These are phyloP conservation scores for Dictyostelium brefeldianum DNA, from an alignment of 78 protist species.

Conservation along the genomic window DNA sequence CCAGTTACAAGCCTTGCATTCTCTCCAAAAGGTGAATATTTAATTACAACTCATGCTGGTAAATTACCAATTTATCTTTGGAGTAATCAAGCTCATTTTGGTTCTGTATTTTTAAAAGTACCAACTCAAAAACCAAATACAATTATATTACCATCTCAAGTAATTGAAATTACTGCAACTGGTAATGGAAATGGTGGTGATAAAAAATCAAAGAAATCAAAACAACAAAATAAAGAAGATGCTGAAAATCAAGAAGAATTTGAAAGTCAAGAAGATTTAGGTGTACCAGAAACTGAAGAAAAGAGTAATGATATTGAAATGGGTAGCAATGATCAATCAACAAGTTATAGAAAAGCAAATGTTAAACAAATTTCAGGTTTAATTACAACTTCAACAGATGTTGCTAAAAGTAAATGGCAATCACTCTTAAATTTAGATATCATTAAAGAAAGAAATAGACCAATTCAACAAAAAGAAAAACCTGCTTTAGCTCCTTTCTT, in stretches of 20 bases:
- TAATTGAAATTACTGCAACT: neutral
- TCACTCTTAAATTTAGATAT: constrained; percentile 65
- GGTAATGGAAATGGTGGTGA: too few species aligned
- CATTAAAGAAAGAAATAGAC: constrained; percentile 83
- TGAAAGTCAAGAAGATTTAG: neutral
- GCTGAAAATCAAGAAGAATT: constrained; percentile 19
- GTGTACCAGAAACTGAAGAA: neutral
- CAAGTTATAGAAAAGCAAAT: neutral
- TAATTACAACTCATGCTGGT: constrained; percentile 76
- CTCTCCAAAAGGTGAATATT: constrained; percentile 64
- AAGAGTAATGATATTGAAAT: neutral
- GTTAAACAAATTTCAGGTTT: constrained; percentile 25
- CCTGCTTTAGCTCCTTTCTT: constrained; percentile 85
- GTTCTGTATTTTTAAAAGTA: constrained; percentile 16
- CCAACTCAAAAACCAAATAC: constrained; percentile 1
- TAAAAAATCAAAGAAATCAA: neutral
- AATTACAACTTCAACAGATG: constrained; percentile 40
- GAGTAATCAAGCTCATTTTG: constrained; percentile 78
- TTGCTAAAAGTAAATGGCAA: constrained; percentile 79
- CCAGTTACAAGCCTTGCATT: constrained; percentile 66
- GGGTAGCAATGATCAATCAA: neutral
- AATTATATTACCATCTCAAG: neutral
- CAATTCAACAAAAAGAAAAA: constrained; percentile 35
- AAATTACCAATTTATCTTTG: constrained; percentile 68
- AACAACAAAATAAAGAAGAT: constrained; percentile 17